Evolutionary conservation across 1,284 basidiomycete species (phyloP), one percentile per base, ranked within the genome.

Genomic region (Cryptococcus neoformans): DNA sequence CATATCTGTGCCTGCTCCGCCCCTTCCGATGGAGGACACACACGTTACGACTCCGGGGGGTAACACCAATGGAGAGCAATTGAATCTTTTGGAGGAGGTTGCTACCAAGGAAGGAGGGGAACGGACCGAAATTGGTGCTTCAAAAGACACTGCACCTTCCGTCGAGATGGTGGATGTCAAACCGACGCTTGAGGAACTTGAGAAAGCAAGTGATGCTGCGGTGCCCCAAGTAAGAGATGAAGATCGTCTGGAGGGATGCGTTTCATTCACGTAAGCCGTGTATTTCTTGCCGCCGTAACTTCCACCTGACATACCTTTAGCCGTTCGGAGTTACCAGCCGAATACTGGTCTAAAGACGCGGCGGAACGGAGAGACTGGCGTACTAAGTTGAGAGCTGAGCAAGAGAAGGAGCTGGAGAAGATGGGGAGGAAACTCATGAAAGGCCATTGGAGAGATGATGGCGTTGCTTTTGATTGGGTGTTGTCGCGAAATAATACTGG

Each of bases 391-490:
- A 41, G 51, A 12, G 44, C 49, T 21, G 40, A 40, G 14, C 42
- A 59, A 47, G 39, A 36, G 4, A 35, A 39, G 6, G 49, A 49
- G 35, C 41, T 62, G 41, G 39, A 7, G 8, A 39, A 41, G 16
- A 34, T 51, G 45, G 60, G 60, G 9, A 56, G 49, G 46, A 62
- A 56, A 46, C 53, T 62, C 9, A 47, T 48, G n/a, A 54, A 52
- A 21, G 39, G 51, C 14, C 52, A 54, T n/a, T 62, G 60, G 60
- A 51, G 54, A 42, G 55, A 54, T 46, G 60, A 62, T 48, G 60
- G 60, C 9, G 55, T 59, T 21, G 60, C 60, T 10, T 57, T 51
- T 44, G 54, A 56, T 48, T 62, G 60, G 60, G 56, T 42, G 14
- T 28, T 47, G 7, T 11, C 16, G 11, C 40, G 40, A 12, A 11